These are phyloP conservation scores for Botrytis aclada DNA, from an alignment of 2,329 filamentous ascomycete genomes.

Conservation along the genomic window DNA sequence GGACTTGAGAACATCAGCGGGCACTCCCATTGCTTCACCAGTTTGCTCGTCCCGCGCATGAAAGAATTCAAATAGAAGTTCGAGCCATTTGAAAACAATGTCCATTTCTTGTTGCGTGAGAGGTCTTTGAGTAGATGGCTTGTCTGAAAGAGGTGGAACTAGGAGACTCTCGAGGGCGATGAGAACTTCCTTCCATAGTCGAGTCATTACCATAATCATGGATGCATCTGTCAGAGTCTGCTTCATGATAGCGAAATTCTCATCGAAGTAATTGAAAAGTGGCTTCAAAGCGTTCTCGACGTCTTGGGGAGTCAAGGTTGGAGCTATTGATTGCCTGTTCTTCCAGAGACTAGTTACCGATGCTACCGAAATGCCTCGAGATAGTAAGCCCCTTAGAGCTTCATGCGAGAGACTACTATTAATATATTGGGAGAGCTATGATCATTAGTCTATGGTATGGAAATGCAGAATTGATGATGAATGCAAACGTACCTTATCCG, in stretches of 20 bases:
- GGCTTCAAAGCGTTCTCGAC: conserved; percentile 78
- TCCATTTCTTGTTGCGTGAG: conserved; percentile 86
- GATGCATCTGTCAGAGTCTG: conserved; percentile 88
- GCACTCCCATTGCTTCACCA: conserved; percentile 82
- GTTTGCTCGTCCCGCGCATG: conserved; percentile 82
- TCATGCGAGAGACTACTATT: conserved; percentile 82
- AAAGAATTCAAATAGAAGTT: conserved; percentile 91
- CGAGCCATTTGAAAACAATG: conserved; percentile 91
- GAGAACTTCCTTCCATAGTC: conserved; percentile 95
- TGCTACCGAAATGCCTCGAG: conserved; percentile 65
- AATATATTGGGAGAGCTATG: conserved; percentile 85
- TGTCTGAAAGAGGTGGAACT: conserved; percentile 92
- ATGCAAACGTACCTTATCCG: conserved; percentile 71
- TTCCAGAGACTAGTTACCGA: conserved; percentile 69
- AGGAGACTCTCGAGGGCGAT: conserved; percentile 86
- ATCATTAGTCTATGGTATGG: conserved; percentile 17
- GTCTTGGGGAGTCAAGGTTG: conserved; percentile 65
- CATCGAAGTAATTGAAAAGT: conserved; percentile 91
- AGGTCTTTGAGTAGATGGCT: conserved; percentile 80
- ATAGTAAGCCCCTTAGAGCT: conserved; percentile 71
- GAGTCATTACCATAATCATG: conserved; percentile 98
- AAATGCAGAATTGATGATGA: conserved; percentile 1
- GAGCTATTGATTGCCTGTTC: conserved; percentile 53
- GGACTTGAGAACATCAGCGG: conserved; percentile 87
- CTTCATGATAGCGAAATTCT: conserved; percentile 99